Percentiles rank a stretch among this genome's conserved stretches.
These are phyloP conservation scores for Vickermania ingenoplastis DNA, from an alignment of 208 protist species.

Conservation along the genomic window DNA sequence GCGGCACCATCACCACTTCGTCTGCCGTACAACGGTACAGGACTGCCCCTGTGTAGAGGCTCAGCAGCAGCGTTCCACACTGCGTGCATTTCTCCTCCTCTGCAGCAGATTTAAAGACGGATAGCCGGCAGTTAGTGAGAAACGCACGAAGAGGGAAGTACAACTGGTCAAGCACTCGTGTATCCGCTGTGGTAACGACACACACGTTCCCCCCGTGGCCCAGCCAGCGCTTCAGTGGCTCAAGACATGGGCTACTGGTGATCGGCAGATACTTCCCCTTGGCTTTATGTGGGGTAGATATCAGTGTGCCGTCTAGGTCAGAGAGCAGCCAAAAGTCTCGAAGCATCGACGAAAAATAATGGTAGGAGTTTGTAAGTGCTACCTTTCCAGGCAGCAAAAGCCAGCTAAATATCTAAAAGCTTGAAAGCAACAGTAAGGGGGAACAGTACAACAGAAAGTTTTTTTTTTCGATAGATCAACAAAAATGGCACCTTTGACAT, in stretches of 20 bases:
- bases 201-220: constrained; percentile 64
- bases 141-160: constrained; percentile 41
- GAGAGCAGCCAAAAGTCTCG: constrained; percentile 58
- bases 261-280: constrained; percentile 62
- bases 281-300: constrained; percentile 79
- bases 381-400: constrained; percentile 2
- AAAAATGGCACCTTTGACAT: no score
- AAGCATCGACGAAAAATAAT: constrained; percentile 28
- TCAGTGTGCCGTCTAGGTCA: constrained; percentile 77
- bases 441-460: no score
- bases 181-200: constrained; percentile 73
- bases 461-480: no score
- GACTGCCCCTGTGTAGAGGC: constrained; percentile 69
- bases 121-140: constrained; percentile 5
- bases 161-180: constrained; percentile 59
- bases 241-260: constrained; percentile 45
- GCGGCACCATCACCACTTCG: constrained; percentile 29
- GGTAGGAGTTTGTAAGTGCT: constrained; percentile 2
- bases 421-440: constrained; percentile 8
- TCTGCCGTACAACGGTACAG: constrained; percentile 59
- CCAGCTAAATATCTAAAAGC: constrained; percentile 6
- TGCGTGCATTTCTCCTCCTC: neutral
- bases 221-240: constrained; percentile 49
- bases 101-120: neutral
- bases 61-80: constrained; percentile 62